phyloP scores from a whole-genome alignment of 1,284 basidiomycete species.

The Ceratobasidium sp. region DNA sequence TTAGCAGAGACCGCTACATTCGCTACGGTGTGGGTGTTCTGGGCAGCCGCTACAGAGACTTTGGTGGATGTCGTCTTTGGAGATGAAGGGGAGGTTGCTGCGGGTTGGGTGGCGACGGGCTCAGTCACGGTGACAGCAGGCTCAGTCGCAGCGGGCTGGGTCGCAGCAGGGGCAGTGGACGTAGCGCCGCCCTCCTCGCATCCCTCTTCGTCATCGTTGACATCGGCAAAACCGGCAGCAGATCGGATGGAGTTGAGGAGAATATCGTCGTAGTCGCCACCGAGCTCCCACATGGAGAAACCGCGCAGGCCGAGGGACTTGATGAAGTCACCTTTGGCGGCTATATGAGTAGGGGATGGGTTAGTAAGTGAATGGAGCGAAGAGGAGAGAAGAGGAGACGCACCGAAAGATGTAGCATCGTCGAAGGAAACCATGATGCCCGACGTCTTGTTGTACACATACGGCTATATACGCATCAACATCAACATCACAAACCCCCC shows the following conservation, averaged over 20 bases:
- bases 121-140: too few relatives aligned
- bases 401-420: conserved; percentile 65
- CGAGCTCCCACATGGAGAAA: conserved; percentile 75
- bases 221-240: conserved; percentile 52
- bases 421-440: conserved; percentile 74
- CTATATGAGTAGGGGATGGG: conserved; percentile 23
- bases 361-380: too few relatives aligned
- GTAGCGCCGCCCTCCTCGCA: background rate
- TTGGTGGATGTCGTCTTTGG: too few relatives aligned
- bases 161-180: background rate
- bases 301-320: conserved; percentile 66
- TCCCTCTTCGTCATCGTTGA: conserved; percentile 17
- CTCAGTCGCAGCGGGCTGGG: too few relatives aligned
- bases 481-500: too few relatives aligned
- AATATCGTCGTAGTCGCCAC: conserved; percentile 70
- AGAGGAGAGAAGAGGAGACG: background rate
- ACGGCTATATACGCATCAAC: conserved; percentile 66
- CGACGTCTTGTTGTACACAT: conserved; percentile 68
- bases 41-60: background rate
- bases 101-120: too few relatives aligned
- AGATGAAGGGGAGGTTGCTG: too few relatives aligned
- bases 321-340: conserved; percentile 73
- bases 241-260: conserved; percentile 68
- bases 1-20: background rate
- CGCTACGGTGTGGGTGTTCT: background rate